phyloP scores from a whole-genome alignment of 202 grass and related monocot species.

The Elaeis oleifera region DNA sequence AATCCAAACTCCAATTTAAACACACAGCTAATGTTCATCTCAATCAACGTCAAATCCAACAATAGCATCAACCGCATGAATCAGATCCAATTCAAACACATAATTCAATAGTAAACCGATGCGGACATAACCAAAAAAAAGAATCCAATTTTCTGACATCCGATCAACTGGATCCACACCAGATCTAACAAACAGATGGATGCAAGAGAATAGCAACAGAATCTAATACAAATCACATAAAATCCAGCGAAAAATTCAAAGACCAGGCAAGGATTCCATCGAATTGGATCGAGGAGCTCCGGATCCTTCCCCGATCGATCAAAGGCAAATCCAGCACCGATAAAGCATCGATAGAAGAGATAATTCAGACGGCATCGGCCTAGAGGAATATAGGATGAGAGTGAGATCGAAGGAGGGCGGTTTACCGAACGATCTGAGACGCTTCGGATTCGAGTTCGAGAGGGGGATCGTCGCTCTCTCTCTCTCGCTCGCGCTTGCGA shows the following conservation, averaged over 20 bases:
- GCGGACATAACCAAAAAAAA: not conserved
- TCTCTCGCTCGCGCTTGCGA: too few species aligned
- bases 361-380: not conserved
- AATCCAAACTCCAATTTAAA: not conserved
- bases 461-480: not conserved
- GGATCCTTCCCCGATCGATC: not conserved
- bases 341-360: not conserved
- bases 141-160: not conserved
- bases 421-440: constrained; percentile 8
- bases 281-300: not conserved
- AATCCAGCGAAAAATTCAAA: constrained; percentile 1
- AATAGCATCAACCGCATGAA: not conserved
- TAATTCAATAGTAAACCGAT: not conserved
- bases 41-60: not conserved
- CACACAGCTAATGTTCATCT: not conserved
- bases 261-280: not conserved
- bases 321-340: not conserved
- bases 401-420: not conserved
- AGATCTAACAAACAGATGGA: constrained; percentile 1
- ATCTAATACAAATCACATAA: constrained; percentile 2
- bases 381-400: not conserved
- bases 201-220: not conserved
- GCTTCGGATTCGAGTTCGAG: not conserved
- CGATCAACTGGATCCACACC: not conserved
- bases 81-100: constrained; percentile 6